phyloP scores from a whole-genome alignment of 176 grass and related monocot species.

The Leersia perrieri region DNA sequence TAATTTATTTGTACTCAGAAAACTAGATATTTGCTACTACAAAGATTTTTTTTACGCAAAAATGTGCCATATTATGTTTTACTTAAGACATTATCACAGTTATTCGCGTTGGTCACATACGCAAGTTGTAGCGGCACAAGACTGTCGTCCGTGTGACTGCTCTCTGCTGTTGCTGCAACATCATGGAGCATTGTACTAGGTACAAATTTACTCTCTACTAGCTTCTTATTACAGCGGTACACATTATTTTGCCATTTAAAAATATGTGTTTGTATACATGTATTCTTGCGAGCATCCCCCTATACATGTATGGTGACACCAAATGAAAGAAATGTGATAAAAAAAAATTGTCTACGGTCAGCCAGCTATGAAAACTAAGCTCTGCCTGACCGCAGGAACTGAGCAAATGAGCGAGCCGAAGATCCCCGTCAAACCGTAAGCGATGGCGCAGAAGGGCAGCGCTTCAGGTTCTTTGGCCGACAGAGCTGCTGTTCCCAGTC shows the following conservation, averaged over 20 bases:
- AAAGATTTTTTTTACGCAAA: too few relatives aligned
- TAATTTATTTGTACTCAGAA: too few relatives aligned
- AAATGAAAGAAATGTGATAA: not conserved
- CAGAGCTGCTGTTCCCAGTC: constrained; percentile 82
- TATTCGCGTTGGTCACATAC: too few relatives aligned
- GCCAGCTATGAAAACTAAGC: constrained; percentile 65
- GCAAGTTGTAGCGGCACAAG: too few relatives aligned
- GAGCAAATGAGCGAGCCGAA: constrained; percentile 77
- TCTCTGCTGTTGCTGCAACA: too few relatives aligned
- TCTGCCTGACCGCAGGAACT: constrained; percentile 73
- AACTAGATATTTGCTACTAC: too few relatives aligned
- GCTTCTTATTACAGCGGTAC: not conserved
- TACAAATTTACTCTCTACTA: not conserved
- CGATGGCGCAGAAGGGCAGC: constrained; percentile 92
- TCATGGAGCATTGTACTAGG: too few relatives aligned
- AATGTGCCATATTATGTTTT: too few relatives aligned
- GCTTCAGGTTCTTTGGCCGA: constrained; percentile 91
- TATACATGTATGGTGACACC: not conserved
- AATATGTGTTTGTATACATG: not conserved
- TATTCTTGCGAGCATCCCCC: not conserved
- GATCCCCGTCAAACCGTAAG: constrained; percentile 83
- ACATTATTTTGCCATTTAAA: too few relatives aligned
- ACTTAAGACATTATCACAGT: too few relatives aligned
- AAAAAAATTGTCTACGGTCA: constrained; percentile 25
- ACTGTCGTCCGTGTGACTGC: too few relatives aligned